These are phyloP conservation scores for Mimosa pudica DNA, from an alignment of 306 rosid genomes.

Conservation along the genomic window DNA sequence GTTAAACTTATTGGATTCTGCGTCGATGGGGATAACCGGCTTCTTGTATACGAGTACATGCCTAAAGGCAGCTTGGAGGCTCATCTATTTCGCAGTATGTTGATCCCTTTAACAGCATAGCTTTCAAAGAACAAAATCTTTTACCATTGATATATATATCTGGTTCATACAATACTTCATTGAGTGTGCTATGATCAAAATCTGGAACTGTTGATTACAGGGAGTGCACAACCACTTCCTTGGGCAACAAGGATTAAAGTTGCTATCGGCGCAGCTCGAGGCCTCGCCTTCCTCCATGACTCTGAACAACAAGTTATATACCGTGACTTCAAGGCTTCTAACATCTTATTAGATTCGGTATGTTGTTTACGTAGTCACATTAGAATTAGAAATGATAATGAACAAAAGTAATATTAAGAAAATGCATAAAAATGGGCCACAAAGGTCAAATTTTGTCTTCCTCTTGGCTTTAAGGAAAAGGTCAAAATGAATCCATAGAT, in stretches of 20 bases:
- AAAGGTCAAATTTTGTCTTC: slow-evolving; percentile 1
- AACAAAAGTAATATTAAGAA: neutral
- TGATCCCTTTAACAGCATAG: neutral
- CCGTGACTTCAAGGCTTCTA: slow-evolving; percentile 78
- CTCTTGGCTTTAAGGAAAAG: neutral
- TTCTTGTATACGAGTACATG: slow-evolving; percentile 77
- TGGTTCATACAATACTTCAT: neutral
- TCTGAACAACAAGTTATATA: slow-evolving; percentile 54
- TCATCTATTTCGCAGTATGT: slow-evolving; percentile 71
- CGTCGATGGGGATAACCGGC: slow-evolving; percentile 62
- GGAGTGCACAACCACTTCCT: slow-evolving; percentile 42
- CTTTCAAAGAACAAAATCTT: slow-evolving; percentile 3
- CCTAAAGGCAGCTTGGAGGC: slow-evolving; percentile 71
- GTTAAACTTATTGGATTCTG: slow-evolving; percentile 76
- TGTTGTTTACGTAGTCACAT: slow-evolving; percentile 21
- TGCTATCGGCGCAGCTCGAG: slow-evolving; percentile 59
- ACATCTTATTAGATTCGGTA: slow-evolving; percentile 67
- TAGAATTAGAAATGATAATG: neutral
- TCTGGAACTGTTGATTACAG: slow-evolving; percentile 34
- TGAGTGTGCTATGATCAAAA: neutral
- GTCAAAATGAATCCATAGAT: slow-evolving; percentile 7
- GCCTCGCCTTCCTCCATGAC: slow-evolving; percentile 52
- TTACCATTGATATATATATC: neutral
- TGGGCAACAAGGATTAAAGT: slow-evolving; percentile 60
- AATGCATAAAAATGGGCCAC: neutral